phyloP scores from a whole-genome alignment of 176 grass and related monocot species.

The Triticum urartu region DNA sequence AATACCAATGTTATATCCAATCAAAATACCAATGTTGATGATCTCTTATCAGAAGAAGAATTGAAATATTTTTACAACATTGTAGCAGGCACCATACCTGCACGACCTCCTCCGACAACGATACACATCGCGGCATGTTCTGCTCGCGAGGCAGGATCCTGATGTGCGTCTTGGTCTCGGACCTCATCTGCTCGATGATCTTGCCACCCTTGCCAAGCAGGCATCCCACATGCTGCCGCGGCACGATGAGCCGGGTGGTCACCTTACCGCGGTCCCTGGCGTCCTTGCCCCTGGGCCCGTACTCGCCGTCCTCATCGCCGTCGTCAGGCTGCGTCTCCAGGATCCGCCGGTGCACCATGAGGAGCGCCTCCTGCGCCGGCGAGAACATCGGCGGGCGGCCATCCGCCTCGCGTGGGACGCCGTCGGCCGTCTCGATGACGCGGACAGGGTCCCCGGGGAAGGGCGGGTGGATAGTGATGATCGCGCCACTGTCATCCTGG shows the following conservation, averaged over 20 bases:
- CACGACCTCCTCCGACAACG: conserved; percentile 81
- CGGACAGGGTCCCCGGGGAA: conserved; percentile 61
- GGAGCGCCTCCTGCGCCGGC: conserved; percentile 83
- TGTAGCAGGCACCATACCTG: conserved; percentile 56
- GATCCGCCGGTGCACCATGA: conserved; percentile 79
- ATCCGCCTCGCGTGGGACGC: conserved; percentile 50
- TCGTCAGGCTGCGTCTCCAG: conserved; percentile 73
- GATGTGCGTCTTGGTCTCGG: conserved; percentile 97
- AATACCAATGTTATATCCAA: background rate
- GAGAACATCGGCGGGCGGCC: conserved; percentile 81
- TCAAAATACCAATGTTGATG: background rate
- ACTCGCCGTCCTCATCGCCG: conserved; percentile 52
- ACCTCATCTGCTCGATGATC: conserved; percentile 99
- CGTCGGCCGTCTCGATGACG: conserved; percentile 79
- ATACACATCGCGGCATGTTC: conserved; percentile 73
- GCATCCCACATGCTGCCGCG: conserved; percentile 77
- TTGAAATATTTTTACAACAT: background rate
- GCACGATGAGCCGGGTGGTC: conserved; percentile 75
- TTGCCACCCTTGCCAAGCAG: conserved; percentile 88
- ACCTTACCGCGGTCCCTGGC: conserved; percentile 66
- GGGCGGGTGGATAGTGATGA: conserved; percentile 67
- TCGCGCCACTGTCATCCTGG: conserved; percentile 68
- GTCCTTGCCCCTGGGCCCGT: conserved; percentile 52
- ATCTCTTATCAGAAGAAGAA: background rate
- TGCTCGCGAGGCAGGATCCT: conserved; percentile 88